Base-by-base conservation (phyloP, 495 filamentous ascomycete genomes). In the Cladorrhinum samala region DNA sequence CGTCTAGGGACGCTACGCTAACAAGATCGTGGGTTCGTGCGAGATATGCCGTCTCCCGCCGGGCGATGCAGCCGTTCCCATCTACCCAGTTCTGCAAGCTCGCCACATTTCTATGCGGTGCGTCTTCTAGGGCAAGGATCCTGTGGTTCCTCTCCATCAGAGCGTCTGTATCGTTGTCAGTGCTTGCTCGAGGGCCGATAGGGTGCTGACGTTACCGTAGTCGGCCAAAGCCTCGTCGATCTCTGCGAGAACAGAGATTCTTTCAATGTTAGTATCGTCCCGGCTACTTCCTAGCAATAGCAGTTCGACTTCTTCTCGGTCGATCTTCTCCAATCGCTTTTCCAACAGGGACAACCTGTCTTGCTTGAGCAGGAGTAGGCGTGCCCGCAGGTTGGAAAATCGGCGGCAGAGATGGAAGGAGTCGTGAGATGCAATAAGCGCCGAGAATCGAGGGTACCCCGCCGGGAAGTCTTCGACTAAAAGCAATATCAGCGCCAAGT, bases 401-500 rank as follows among this genome's bases (percentile, higher is more conserved):
- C 61, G 61, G 4, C 70, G 63, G 46, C 40, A 70, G 18, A 68
- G 6, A 23, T 60, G 53, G 18, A 60, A 71, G 21, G 59, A 45
- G 9, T 50, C 38, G 41, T 69, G 46, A 0, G 66, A 39, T 14
- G 55, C 47, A 8, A 68, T 17, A 16, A 69, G 62, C 18, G 68
- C 68, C 5, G 64, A 43, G 49, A 64, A 65, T 6, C 56, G 64
- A 39, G 68, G 70, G 56, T 70, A 73, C 1, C 68, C 68, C 2
- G 53, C 14, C 17, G 38, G 47, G 56, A 57, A 69, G 23, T 67
- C 65, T 27, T 71, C 67, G 25, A 70, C 70, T 71, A 41, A 7
- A 37, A 37, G 30, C n/a, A n/a, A n/a, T n/a, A n/a, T n/a, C n/a
- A n/a, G n/a, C n/a, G n/a, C n/a, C n/a, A n/a, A n/a, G n/a, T n/a